Evolutionary conservation across 345 rosid genomes (phyloP), one percentile per base, ranked within the genome.

Genomic region (Alliaria petiolata): DNA sequence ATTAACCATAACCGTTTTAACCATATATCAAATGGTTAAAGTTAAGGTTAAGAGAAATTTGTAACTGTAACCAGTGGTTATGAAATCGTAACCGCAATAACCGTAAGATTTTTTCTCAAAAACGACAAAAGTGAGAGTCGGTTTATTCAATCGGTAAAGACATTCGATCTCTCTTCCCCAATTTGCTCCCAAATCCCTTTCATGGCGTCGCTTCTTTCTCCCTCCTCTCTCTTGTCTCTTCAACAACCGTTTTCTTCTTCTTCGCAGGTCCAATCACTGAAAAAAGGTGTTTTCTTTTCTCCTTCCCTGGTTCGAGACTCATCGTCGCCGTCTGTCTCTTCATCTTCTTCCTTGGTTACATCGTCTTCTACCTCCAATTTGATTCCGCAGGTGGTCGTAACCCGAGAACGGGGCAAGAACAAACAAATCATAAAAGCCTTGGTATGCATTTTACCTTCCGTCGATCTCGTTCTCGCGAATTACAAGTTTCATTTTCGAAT

Each of bases 381-480:
- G 42, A 78, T 65, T 64, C 91, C 93, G 12, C 75, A 81, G 65
- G 98, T 91, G 40, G 90, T 93, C 9, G 96, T 93, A 71, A 91
- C 98, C 63, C 86, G 98, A 76, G 98, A 93, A 78, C 86, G 83
- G 35, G 98, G 97, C 83, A 93, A 89, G 70, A 93, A 93, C 80
- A 81, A 80, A 55, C 89, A 89, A 87, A 90, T 93, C 61, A 78
- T 93, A 52, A 60, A 74, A 34, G 91, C 95, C 50, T 83, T 91
- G 91, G 98, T 93, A 26, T 44, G 17, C 52, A 6, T 4, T 7
- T 33, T 33, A 33, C 35, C n/a, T n/a, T n/a, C n/a, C n/a, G n/a
- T n/a, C n/a, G n/a, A n/a, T n/a, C n/a, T n/a, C n/a, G n/a, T n/a
- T n/a, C n/a, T 33, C 31, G 31, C 31, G 31, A 28, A 4, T 4